A percentile compares a stretch with the other conserved stretches of the same genome.
Evolutionary conservation across 2,329 filamentous ascomycete genomes (phyloP).

Genomic region (Alternaria sp.): DNA sequence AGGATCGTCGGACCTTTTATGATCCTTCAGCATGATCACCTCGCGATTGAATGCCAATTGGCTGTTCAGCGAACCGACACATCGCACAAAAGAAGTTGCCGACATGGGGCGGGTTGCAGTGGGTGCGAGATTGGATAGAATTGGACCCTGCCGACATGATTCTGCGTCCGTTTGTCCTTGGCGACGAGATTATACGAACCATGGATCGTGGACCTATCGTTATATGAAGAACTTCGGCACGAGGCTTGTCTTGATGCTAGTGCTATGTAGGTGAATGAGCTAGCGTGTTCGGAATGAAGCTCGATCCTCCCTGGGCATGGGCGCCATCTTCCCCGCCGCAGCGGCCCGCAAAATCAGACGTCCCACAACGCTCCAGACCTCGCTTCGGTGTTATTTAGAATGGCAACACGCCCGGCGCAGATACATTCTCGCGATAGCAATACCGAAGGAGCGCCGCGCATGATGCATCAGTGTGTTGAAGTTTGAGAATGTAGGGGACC

Average conservation of each 20-base stretch:
- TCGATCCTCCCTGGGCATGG: not conserved
- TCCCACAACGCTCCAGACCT: not conserved
- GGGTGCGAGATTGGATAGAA: not conserved
- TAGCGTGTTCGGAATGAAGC: not conserved
- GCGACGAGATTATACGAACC: not conserved
- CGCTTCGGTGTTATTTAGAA: not conserved
- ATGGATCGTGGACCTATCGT: not conserved
- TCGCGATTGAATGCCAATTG: not conserved
- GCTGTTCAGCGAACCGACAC: not conserved
- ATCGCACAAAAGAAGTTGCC: not conserved
- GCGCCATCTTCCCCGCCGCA: not conserved
- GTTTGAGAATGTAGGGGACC: not conserved
- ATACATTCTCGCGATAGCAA: not conserved
- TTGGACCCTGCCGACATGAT: not conserved
- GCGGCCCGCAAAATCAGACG: not conserved
- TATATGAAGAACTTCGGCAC: not conserved
- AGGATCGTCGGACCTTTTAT: not conserved
- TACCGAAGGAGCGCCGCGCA: not conserved
- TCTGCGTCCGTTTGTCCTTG: not conserved
- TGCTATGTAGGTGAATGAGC: not conserved
- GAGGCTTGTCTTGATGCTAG: not conserved
- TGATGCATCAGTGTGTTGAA: not conserved
- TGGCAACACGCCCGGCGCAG: not conserved
- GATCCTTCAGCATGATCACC: not conserved
- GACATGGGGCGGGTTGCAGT: not conserved